A percentile compares a stretch with the other conserved stretches of the same genome.
phyloP scores from a whole-genome alignment of 2,329 filamentous ascomycete species.

The Remersonia thermophila region DNA sequence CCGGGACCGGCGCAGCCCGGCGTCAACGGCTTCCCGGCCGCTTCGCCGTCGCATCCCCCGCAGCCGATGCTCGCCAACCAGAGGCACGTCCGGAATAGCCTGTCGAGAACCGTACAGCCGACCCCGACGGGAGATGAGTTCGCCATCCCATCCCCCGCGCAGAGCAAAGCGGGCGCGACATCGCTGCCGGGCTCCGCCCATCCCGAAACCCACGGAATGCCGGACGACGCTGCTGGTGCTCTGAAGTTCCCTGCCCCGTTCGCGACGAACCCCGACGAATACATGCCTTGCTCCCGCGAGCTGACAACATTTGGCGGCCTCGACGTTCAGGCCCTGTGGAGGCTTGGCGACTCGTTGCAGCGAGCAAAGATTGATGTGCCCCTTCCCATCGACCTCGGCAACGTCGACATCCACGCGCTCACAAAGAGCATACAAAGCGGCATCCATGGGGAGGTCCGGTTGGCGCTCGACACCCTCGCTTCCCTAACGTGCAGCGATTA shows the following conservation, averaged over 20 bases:
- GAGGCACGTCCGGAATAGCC: slow-evolving; percentile 36
- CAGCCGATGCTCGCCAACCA: slow-evolving; percentile 29
- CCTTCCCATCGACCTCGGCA: slow-evolving; percentile 61
- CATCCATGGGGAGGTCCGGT: slow-evolving; percentile 75
- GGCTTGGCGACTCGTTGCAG: slow-evolving; percentile 54
- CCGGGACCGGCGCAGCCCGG: slow-evolving; percentile 32
- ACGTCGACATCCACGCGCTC: slow-evolving; percentile 81
- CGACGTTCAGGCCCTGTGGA: slow-evolving; percentile 50
- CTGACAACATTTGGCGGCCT: slow-evolving; percentile 58
- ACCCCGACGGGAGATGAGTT: slow-evolving; percentile 30
- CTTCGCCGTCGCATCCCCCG: slow-evolving; percentile 31
- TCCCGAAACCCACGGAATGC: slow-evolving; percentile 20
- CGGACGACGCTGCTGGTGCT: slow-evolving; percentile 14
- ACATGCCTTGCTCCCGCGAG: slow-evolving; percentile 42
- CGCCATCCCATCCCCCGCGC: slow-evolving; percentile 32
- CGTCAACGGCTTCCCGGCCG: slow-evolving; percentile 38
- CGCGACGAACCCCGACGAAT: slow-evolving; percentile 37
- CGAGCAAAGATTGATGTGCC: slow-evolving; percentile 65
- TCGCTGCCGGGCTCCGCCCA: slow-evolving; percentile 26
- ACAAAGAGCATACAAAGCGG: slow-evolving; percentile 84
- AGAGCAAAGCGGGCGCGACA: slow-evolving; percentile 30
- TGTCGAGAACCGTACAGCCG: slow-evolving; percentile 40
- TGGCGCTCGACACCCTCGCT: slow-evolving; percentile 75
- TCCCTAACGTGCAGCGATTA: slow-evolving; percentile 34
- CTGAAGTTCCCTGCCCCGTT: slow-evolving; percentile 25